These are phyloP conservation scores for Neodidymelliopsis sp. DNA, from an alignment of 2,329 filamentous ascomycete species.

Conservation along the genomic window DNA sequence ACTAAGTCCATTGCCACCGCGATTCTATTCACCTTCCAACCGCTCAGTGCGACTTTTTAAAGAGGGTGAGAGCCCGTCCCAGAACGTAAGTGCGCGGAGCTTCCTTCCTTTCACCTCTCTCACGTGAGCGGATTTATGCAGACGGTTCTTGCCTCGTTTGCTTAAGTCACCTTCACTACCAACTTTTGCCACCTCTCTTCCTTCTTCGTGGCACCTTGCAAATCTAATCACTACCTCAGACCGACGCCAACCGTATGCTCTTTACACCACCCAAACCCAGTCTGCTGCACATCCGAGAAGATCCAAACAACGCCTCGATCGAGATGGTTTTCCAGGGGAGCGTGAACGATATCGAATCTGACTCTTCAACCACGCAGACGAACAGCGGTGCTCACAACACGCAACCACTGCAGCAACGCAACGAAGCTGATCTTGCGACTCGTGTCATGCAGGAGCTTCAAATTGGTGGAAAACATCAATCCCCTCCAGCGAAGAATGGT, in stretches of 20 bases:
- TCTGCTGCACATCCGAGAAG: slow-evolving; percentile 12
- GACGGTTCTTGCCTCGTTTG: slow-evolving; percentile 8
- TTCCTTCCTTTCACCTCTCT: slow-evolving; percentile 23
- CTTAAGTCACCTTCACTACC: slow-evolving; percentile 13
- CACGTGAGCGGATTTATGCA: slow-evolving; percentile 9
- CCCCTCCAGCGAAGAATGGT: slow-evolving; percentile 1
- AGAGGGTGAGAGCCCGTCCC: slow-evolving; percentile 35
- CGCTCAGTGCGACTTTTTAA: slow-evolving; percentile 26
- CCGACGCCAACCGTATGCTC: slow-evolving; percentile 32
- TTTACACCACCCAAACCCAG: slow-evolving; percentile 25
- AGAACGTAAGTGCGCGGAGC: slow-evolving; percentile 40
- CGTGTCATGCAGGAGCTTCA: slow-evolving; percentile 32
- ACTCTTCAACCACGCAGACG: slow-evolving; percentile 21
- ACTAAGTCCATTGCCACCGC: slow-evolving; percentile 28
- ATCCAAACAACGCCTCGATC: slow-evolving; percentile 30
- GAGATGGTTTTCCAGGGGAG: slow-evolving; percentile 37
- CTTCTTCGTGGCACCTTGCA: too few species aligned
- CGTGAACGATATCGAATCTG: slow-evolving; percentile 29
- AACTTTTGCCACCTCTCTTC: not conserved
- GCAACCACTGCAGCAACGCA: slow-evolving; percentile 9
- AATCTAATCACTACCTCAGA: slow-evolving; percentile 29
- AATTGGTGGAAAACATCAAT: slow-evolving; percentile 15
- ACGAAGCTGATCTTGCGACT: slow-evolving; percentile 16
- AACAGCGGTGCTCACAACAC: not conserved
- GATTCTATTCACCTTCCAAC: slow-evolving; percentile 43